A percentile compares a stretch with the other conserved stretches of the same genome.
phyloP scores from a whole-genome alignment of 164 flowering plant species.

The Annona squamosa region DNA sequence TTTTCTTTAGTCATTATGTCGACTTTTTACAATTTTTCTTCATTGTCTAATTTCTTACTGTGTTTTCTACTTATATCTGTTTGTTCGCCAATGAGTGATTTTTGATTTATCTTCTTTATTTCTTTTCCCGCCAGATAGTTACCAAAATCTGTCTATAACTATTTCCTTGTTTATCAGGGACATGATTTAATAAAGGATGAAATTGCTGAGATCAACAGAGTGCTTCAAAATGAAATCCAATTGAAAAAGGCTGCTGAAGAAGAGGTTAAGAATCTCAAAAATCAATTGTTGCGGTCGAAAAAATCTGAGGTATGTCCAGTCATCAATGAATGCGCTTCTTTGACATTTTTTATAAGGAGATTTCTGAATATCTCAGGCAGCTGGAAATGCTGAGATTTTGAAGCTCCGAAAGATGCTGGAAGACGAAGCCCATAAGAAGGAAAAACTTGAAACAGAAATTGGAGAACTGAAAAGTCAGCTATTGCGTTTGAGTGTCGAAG shows the following conservation, averaged over 20 bases:
- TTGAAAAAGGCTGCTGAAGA: constrained; percentile 68
- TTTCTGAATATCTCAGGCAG: constrained; percentile 36
- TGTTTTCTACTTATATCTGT: too few relatives aligned
- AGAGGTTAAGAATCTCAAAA: constrained; percentile 51
- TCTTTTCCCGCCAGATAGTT: too few relatives aligned
- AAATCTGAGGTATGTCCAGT: constrained; percentile 56
- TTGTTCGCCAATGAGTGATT: too few relatives aligned
- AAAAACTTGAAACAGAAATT: constrained; percentile 84
- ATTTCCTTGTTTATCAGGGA: too few relatives aligned
- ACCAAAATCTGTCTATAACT: too few relatives aligned
- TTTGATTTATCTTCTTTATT: too few relatives aligned
- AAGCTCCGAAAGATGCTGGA: constrained; percentile 69
- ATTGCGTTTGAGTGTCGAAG: constrained; percentile 76
- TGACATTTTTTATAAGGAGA: background rate
- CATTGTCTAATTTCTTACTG: too few relatives aligned
- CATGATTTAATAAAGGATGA: constrained; percentile 20
- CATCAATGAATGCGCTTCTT: background rate
- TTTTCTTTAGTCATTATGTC: too few relatives aligned
- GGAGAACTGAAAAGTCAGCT: constrained; percentile 59
- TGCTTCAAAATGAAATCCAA: constrained; percentile 55
- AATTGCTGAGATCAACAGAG: constrained; percentile 44
- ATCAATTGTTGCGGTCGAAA: constrained; percentile 52
- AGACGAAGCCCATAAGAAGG: constrained; percentile 60
- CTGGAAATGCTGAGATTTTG: constrained; percentile 52
- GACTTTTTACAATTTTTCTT: too few relatives aligned